phyloP scores from a whole-genome alignment of 169 alveolate genomes.

The Cryptosporidium canis region DNA sequence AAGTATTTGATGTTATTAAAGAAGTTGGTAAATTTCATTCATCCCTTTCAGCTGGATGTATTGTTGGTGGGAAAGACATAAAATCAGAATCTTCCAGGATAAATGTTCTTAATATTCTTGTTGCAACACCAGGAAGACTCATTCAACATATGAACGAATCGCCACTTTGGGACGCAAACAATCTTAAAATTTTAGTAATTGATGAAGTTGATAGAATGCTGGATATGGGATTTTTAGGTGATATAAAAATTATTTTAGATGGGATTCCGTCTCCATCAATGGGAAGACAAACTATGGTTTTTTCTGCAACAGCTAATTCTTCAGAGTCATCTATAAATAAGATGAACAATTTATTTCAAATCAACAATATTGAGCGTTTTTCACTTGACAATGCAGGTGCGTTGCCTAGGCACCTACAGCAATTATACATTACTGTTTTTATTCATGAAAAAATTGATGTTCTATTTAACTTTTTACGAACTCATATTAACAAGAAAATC shows the following conservation, averaged over 20 bases:
- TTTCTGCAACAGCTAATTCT: slow-evolving; percentile 92
- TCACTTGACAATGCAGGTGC: slow-evolving; percentile 50
- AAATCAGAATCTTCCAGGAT: slow-evolving; percentile 88
- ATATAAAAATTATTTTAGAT: slow-evolving; percentile 84
- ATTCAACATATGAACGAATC: slow-evolving; percentile 94
- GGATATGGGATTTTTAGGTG: slow-evolving; percentile 91
- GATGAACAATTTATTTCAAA: slow-evolving; percentile 75
- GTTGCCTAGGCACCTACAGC: slow-evolving; percentile 77
- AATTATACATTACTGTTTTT: slow-evolving; percentile 87
- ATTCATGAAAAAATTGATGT: slow-evolving; percentile 90
- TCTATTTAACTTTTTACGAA: slow-evolving; percentile 90
- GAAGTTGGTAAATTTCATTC: slow-evolving; percentile 83
- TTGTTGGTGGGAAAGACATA: slow-evolving; percentile 92
- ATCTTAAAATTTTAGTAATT: slow-evolving; percentile 84
- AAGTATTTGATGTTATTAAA: slow-evolving; percentile 89
- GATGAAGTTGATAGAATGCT: slow-evolving; percentile 87
- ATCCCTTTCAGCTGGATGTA: slow-evolving; percentile 89
- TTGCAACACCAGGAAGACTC: slow-evolving; percentile 96
- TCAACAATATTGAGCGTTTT: slow-evolving; percentile 60
- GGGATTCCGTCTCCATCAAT: slow-evolving; percentile 80
- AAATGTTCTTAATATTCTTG: slow-evolving; percentile 85
- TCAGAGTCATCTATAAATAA: slow-evolving; percentile 75
- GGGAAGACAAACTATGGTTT: slow-evolving; percentile 87
- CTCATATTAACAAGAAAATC: slow-evolving; percentile 88
- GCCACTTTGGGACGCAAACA: slow-evolving; percentile 86